Conservation (phyloP, 2,329 filamentous ascomycete genomes). For the Ophiosphaerella herpotricha region DNA sequence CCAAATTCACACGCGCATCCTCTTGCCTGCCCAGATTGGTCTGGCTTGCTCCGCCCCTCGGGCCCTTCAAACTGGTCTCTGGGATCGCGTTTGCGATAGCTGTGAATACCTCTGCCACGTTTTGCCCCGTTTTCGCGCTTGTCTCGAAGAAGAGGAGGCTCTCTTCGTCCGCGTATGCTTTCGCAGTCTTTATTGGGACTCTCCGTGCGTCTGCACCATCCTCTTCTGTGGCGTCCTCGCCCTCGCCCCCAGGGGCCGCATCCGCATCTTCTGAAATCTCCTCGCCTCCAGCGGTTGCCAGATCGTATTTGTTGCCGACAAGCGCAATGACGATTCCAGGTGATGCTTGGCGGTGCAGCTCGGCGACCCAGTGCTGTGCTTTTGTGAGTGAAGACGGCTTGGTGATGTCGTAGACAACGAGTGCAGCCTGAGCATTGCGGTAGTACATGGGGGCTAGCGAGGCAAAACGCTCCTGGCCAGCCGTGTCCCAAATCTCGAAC, state of each 20-base stretch:
- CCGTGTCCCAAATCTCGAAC: slow-evolving; percentile 90
- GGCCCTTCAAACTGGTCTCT: slow-evolving; percentile 91
- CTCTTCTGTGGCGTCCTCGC: slow-evolving; percentile 58
- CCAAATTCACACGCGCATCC: slow-evolving; percentile 80
- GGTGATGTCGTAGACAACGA: slow-evolving; percentile 98
- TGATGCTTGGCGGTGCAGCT: slow-evolving; percentile 93
- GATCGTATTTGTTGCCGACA: slow-evolving; percentile 86
- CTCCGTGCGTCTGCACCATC: slow-evolving; percentile 78
- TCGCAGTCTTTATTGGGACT: slow-evolving; percentile 87
- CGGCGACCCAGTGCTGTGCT: slow-evolving; percentile 98
- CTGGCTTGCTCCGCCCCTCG: slow-evolving; percentile 67
- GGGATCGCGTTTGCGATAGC: slow-evolving; percentile 98
- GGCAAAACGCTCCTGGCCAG: slow-evolving; percentile 95
- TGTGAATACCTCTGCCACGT: slow-evolving; percentile 95
- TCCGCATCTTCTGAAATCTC: slow-evolving; percentile 56
- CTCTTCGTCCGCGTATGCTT: slow-evolving; percentile 93
- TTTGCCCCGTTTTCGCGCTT: slow-evolving; percentile 92
- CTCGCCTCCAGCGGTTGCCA: slow-evolving; percentile 59
- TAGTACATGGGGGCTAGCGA: slow-evolving; percentile 99
- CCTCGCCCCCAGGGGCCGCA: slow-evolving; percentile 54
- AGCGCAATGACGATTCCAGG: slow-evolving; percentile 96
- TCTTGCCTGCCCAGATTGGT: slow-evolving; percentile 61
- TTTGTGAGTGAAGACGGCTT: slow-evolving; percentile 95
- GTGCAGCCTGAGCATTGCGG: slow-evolving; percentile 94
- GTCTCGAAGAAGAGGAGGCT: slow-evolving; percentile 96